Evolutionary conservation across 768 basidiomycete species (phyloP).

Genomic region (Agrocybe pediades): DNA sequence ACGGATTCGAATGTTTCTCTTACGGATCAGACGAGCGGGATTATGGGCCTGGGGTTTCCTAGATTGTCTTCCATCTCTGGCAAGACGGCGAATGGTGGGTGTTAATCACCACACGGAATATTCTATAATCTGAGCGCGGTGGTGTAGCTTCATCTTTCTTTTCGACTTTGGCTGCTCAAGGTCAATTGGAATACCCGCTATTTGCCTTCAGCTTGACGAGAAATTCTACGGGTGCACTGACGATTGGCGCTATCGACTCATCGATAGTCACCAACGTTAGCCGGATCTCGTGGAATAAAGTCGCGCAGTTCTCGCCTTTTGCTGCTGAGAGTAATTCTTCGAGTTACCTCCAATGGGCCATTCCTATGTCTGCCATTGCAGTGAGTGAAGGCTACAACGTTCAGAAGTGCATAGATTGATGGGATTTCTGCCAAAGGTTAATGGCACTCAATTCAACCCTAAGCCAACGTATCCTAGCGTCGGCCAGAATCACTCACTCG

Average conservation of each 20-base stretch:
- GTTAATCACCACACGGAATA: not conserved
- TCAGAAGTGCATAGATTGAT: not conserved
- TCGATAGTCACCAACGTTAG: slow-evolving; percentile 63
- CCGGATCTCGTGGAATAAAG: slow-evolving; percentile 71
- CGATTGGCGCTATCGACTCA: slow-evolving; percentile 80
- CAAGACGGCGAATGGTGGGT: slow-evolving; percentile 50
- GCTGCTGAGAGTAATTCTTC: slow-evolving; percentile 56
- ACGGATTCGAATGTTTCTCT: slow-evolving; percentile 65
- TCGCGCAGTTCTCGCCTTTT: slow-evolving; percentile 73
- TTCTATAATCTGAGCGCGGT: slow-evolving; percentile 2
- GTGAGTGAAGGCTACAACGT: slow-evolving; percentile 34
- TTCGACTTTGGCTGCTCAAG: slow-evolving; percentile 58
- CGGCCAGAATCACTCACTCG: slow-evolving; percentile 58
- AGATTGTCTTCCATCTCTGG: slow-evolving; percentile 63
- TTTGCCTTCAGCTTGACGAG: slow-evolving; percentile 71
- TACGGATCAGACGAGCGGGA: slow-evolving; percentile 64
- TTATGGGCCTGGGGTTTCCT: slow-evolving; percentile 77
- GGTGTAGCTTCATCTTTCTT: slow-evolving; percentile 70
- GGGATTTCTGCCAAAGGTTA: slow-evolving; percentile 44
- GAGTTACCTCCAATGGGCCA: slow-evolving; percentile 78
- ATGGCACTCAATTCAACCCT: slow-evolving; percentile 51
- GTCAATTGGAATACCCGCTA: slow-evolving; percentile 70
- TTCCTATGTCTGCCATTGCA: slow-evolving; percentile 55
- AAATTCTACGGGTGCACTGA: slow-evolving; percentile 60
- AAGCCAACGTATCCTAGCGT: slow-evolving; percentile 64